phyloP scores from a whole-genome alignment of 352 stramenopile species.

The Phytophthora ohioensis region DNA sequence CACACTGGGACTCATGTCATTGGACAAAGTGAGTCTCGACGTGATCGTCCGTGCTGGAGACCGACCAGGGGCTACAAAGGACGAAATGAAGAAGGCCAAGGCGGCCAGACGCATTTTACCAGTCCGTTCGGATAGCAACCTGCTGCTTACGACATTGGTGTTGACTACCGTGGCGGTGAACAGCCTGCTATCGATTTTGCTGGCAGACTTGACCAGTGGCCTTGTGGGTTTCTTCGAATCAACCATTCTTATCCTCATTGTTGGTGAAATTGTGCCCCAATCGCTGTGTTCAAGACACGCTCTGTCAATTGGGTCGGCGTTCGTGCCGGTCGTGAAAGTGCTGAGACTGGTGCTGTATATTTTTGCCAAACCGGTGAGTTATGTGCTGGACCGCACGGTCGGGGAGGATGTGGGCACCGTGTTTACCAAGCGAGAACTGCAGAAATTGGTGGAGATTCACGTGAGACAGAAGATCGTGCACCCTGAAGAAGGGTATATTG shows the following conservation, averaged over 20 bases:
- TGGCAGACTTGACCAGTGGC: conserved; percentile 91
- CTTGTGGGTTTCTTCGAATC: conserved; percentile 95
- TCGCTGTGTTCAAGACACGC: conserved; percentile 95
- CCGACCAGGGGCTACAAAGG: conserved; percentile 66
- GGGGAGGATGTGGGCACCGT: conserved; percentile 96
- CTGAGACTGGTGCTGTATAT: conserved; percentile 93
- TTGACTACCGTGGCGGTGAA: conserved; percentile 98
- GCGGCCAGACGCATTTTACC: conserved; percentile 82
- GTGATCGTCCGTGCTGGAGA: conserved; percentile 94
- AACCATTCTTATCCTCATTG: conserved; percentile 95
- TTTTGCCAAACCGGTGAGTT: conserved; percentile 91
- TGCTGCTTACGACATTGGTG: conserved; percentile 97
- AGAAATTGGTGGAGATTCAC: conserved; percentile 97
- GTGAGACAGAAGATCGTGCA: conserved; percentile 92
- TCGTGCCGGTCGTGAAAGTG: conserved; percentile 94
- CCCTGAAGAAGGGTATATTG: conserved; percentile 95
- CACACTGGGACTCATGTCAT: conserved; percentile 96
- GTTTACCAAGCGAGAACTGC: conserved; percentile 94
- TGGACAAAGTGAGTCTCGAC: conserved; percentile 97
- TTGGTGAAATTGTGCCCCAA: conserved; percentile 94
- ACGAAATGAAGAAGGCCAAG: conserved; percentile 64
- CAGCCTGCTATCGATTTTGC: conserved; percentile 97
- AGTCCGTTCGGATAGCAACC: conserved; percentile 94
- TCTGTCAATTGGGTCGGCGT: conserved; percentile 68
- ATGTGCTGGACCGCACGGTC: conserved; percentile 92